These are phyloP conservation scores for Lactarius indigo DNA, from an alignment of 768 basidiomycete species.

Conservation along the genomic window DNA sequence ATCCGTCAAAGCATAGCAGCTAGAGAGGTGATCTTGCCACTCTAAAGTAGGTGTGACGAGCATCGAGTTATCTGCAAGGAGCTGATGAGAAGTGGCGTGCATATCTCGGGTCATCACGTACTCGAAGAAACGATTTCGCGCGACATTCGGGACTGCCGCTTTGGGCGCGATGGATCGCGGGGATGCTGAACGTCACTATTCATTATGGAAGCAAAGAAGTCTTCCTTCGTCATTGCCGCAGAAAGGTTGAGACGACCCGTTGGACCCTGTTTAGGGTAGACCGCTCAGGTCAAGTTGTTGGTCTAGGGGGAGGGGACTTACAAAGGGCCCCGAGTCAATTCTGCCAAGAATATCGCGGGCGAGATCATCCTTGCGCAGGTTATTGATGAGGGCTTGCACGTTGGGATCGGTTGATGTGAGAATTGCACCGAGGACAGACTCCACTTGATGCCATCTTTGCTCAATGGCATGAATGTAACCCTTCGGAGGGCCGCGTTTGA, in stretches of 20 bases:
- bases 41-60: slow-evolving; percentile 65
- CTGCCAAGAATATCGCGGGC: slow-evolving; percentile 73
- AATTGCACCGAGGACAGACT: slow-evolving; percentile 81
- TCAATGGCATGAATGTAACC: slow-evolving; percentile 94
- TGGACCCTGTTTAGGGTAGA: slow-evolving; percentile 48
- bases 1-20: slow-evolving; percentile 41
- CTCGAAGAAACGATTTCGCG: slow-evolving; percentile 77
- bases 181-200: slow-evolving; percentile 47
- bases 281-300: slow-evolving; percentile 12
- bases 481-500: slow-evolving; percentile 81
- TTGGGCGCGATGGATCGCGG: slow-evolving; percentile 56
- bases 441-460: slow-evolving; percentile 88
- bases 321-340: slow-evolving; percentile 80
- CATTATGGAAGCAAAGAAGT: slow-evolving; percentile 73
- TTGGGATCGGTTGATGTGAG: slow-evolving; percentile 66
- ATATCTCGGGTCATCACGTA: slow-evolving; percentile 33
- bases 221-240: slow-evolving; percentile 65
- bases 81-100: not conserved
- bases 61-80: slow-evolving; percentile 49
- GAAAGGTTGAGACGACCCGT: slow-evolving; percentile 61
- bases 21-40: slow-evolving; percentile 74
- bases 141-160: slow-evolving; percentile 71
- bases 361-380: slow-evolving; percentile 67
- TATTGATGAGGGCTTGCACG: slow-evolving; percentile 57
- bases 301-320: slow-evolving; percentile 27